Evolutionary conservation across 768 basidiomycete species (phyloP), one percentile per base, ranked within the genome.

Genomic region (Pleurotus salmoneostramineus): DNA sequence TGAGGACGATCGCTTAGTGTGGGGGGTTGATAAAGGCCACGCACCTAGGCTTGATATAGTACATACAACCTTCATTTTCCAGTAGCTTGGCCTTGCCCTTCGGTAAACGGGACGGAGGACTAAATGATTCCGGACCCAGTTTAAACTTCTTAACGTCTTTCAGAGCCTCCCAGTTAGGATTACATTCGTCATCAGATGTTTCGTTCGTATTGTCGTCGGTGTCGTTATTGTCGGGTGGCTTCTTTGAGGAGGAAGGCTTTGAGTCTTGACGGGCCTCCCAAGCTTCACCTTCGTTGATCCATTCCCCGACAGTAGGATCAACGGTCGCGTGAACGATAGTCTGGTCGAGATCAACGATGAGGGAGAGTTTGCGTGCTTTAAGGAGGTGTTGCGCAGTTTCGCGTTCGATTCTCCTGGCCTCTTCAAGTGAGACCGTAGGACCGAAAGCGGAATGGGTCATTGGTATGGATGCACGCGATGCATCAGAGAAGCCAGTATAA

Each of bases 251-350:
- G 8, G 74, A 66, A 12, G 74, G 72, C 58, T 73, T 76, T 65
- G 72, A 74, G 4, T 74, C 68, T 58, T 84, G 83, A 50, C 79
- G 77, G 45, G 79, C 78, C 65, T 93, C 89, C 89, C 89, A 93
- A 45, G 82, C 82, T 66, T 88, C 85, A 17, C 91, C 91, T 63
- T 94, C 93, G 2, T 81, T 69, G 65, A 97, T 91, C 97, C 97
- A 98, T 69, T 98, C 96, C 34, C 94, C 95, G 1, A 98, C 93
- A 0, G 97, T 98, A 4, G 97, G 96, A 72, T 99, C 97, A 27
- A 98, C 95, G 0, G 96, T 98, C 6, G 97, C 96, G 67, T 99
- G 97, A 3, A 99, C 93, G 69, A 98, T 95, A 10, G 97, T 99
- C 71, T 99, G 97, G 74, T 99, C 97, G 35, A 99, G 83, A 77